phyloP scores from a whole-genome alignment of 352 stramenopile genomes.

The Globisporangium perplexum region DNA sequence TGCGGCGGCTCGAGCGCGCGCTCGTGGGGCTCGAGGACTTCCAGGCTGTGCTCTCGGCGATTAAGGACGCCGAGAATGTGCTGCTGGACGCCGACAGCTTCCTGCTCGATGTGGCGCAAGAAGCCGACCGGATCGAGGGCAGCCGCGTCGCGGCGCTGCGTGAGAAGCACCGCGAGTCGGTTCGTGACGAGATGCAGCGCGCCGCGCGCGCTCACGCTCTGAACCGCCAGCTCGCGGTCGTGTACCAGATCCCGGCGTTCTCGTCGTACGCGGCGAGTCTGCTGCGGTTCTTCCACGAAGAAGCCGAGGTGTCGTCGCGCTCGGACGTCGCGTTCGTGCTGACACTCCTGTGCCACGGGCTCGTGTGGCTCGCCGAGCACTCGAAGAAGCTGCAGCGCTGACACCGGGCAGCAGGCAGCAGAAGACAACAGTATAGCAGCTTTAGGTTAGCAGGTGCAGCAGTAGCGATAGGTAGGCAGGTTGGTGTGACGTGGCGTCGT shows the following conservation, averaged over 20 bases:
- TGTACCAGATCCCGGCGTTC: conserved; percentile 78
- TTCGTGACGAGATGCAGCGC: conserved; percentile 66
- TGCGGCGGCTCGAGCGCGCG: conserved; percentile 48
- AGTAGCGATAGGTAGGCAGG: not conserved
- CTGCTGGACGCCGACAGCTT: conserved; percentile 64
- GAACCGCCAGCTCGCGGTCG: conserved; percentile 57
- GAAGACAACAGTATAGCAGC: not conserved
- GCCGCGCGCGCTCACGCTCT: conserved; percentile 53
- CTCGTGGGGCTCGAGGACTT: conserved; percentile 57
- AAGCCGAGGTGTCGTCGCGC: conserved; percentile 60
- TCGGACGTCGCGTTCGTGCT: conserved; percentile 76
- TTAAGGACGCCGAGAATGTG: conserved; percentile 63
- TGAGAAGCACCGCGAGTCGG: conserved; percentile 45
- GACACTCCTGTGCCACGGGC: conserved; percentile 72
- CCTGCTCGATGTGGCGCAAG: conserved; percentile 35
- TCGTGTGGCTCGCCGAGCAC: conserved; percentile 76
- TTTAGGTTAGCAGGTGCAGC: not conserved
- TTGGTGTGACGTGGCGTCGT: not conserved
- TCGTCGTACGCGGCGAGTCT: conserved; percentile 58
- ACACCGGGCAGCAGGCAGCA: not conserved
- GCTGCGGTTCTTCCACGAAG: conserved; percentile 71
- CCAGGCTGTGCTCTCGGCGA: conserved; percentile 60
- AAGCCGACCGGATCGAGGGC: conserved; percentile 34
- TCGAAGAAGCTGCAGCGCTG: conserved; percentile 50
- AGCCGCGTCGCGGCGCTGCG: conserved; percentile 36